These are phyloP conservation scores for Fragaria ananassa DNA, from an alignment of 306 rosid genomes.

Conservation along the genomic window DNA sequence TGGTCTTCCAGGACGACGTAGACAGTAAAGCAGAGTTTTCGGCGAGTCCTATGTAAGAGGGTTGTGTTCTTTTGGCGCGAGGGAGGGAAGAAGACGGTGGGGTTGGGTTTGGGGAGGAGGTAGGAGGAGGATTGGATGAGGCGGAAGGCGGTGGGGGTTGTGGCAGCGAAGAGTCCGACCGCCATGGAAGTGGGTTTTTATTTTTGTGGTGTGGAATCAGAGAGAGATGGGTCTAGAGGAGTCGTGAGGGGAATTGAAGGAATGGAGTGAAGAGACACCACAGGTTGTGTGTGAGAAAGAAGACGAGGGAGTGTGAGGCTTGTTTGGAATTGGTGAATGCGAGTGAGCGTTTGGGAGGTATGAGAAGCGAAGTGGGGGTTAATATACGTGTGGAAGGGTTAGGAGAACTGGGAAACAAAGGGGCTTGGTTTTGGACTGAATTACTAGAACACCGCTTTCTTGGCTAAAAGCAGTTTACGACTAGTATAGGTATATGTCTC, in stretches of 20 bases:
- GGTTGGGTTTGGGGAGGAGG: slow-evolving; percentile 31
- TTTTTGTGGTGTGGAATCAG: slow-evolving; percentile 1
- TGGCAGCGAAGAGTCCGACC: slow-evolving; percentile 58
- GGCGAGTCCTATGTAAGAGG: slow-evolving; percentile 25
- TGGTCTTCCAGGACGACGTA: slow-evolving; percentile 68
- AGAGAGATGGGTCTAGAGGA: not conserved
- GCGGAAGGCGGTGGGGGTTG: slow-evolving; percentile 47
- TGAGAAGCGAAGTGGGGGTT: not conserved
- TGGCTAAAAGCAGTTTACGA: not conserved
- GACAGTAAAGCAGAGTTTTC: slow-evolving; percentile 44
- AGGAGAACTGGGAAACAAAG: not conserved
- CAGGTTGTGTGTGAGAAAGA: not conserved
- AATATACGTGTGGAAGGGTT: not conserved
- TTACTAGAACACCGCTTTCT: not conserved
- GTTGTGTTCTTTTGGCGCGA: slow-evolving; percentile 16
- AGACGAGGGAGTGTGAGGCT: not conserved
- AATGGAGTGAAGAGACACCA: slow-evolving; percentile 19
- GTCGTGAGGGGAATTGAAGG: not conserved
- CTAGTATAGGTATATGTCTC: too few relatives aligned
- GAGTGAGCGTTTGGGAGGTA: too few relatives aligned
- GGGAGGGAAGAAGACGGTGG: slow-evolving; percentile 36
- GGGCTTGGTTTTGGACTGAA: not conserved
- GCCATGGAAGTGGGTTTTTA: slow-evolving; percentile 50
- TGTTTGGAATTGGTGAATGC: not conserved
- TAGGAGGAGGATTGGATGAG: slow-evolving; percentile 31